Evolutionary conservation across 1,284 basidiomycete genomes (phyloP).

Genomic region (Farysia itapuensis): DNA sequence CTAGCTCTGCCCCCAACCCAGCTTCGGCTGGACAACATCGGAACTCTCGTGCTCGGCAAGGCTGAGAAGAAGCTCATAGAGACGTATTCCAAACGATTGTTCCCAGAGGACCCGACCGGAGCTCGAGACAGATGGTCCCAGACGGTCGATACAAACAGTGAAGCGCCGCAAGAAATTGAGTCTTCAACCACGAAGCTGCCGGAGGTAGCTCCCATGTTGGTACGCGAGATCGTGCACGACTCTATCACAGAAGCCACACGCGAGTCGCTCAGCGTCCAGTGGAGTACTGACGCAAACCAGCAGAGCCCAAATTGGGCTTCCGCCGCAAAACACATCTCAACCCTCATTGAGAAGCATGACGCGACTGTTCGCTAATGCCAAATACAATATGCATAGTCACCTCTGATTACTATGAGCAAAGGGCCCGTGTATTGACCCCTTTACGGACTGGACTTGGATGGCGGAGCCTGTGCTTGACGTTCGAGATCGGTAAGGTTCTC

Average conservation of each 20-base stretch:
- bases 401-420: too few relatives aligned
- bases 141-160: too few relatives aligned
- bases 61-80: neutral
- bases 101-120: neutral
- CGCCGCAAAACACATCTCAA: neutral
- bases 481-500: constrained; percentile 27
- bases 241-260: neutral
- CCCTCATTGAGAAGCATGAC: neutral
- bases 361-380: neutral
- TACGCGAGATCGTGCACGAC: neutral
- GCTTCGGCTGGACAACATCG: neutral
- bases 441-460: too few relatives aligned
- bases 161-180: too few relatives aligned
- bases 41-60: neutral
- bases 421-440: too few relatives aligned
- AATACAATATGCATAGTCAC: too few relatives aligned
- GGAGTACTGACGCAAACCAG: neutral
- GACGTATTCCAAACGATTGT: neutral
- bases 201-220: neutral
- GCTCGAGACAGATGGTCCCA: too few relatives aligned
- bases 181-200: too few relatives aligned
- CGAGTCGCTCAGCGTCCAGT: neutral
- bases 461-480: neutral
- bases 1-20: too few relatives aligned
- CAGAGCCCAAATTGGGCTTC: neutral